Base-by-base conservation (phyloP, 257 asterid genomes). In the Nicotiana obtusifolia region DNA sequence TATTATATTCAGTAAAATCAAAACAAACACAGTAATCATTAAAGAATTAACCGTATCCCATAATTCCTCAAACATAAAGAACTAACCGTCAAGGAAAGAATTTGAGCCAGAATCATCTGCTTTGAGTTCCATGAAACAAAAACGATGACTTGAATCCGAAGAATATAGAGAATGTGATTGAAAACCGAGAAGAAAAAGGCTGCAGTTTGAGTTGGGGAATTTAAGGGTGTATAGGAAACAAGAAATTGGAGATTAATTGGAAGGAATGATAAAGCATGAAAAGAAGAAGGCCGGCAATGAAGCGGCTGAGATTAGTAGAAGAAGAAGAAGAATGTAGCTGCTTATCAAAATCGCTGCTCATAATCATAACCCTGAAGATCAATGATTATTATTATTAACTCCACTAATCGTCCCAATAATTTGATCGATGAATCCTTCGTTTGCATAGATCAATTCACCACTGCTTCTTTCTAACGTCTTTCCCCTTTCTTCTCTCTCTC, bases 191-290 rank as follows among this genome's bases (percentile, higher is more conserved):
- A 56, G 44, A 37, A 2, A 17, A 17, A 17, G 11, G 62, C 10
- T 14, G n/a, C 16, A 14, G 56, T 8, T 49, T 11, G 16, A 4
- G 14, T 10, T 49, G 56, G 62, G 17, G 35, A 75, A 47, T 26
- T 86, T 84, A 90, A 85, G 89, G 98, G 81, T 94, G 99, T 94
- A 96, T 96, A 94, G 97, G 99, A 91, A 91, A 71, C 77, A 97
- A 93, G 69, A 96, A 96, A 93, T 96, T 94, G 28, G 99, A 96
- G 83, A 94, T 91, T 85, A 94, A 89, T 86, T 88, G 94, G 64
- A 83, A 93, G 0, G 99, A 95, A 85, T 95, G 98, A 79, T 86
- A 95, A 65, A 93, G 91, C 68, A 95, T 93, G 87, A 95, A 92
- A 16, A 95, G 89, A 88, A 94, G 81, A 85, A 93, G 95, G 85